Percentiles rank a stretch among this genome's conserved stretches.
phyloP scores from a whole-genome alignment of 768 basidiomycete species.

The Pseudohyphozyma bogoriensis region DNA sequence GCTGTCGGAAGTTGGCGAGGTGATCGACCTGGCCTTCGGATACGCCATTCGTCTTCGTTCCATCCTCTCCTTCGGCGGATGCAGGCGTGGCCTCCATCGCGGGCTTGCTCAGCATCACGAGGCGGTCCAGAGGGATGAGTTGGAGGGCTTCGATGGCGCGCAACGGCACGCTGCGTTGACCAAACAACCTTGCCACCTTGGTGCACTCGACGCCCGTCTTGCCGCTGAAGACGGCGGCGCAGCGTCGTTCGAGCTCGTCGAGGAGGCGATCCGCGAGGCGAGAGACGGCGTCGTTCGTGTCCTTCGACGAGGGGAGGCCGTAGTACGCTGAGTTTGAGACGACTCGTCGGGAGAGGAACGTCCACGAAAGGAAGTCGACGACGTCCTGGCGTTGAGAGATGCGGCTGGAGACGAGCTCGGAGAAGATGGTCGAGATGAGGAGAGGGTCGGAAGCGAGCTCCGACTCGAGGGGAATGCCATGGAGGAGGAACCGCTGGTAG shows the following conservation, averaged over 20 bases:
- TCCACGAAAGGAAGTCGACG: conserved; percentile 68
- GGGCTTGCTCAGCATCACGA: too few species aligned
- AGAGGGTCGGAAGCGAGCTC: conserved; percentile 45
- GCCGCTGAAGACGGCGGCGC: conserved; percentile 9
- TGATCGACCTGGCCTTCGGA: not conserved
- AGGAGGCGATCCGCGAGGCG: conserved; percentile 53
- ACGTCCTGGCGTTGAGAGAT: conserved; percentile 54
- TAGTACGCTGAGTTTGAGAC: conserved; percentile 78
- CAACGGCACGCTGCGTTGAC: not conserved
- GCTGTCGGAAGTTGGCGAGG: conserved; percentile 13
- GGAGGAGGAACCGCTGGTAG: conserved; percentile 69
- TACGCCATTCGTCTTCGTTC: not conserved
- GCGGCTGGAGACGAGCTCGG: conserved; percentile 37
- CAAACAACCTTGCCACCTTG: conserved; percentile 2
- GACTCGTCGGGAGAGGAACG: conserved; percentile 63
- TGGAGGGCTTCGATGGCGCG: conserved; percentile 21
- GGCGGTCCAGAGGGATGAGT: not conserved
- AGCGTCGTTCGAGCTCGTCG: conserved; percentile 11
- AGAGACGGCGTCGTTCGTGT: conserved; percentile 53
- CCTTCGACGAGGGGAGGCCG: conserved; percentile 33
- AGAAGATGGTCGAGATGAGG: conserved; percentile 11
- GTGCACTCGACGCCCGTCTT: conserved; percentile 6
- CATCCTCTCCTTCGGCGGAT: too few species aligned
- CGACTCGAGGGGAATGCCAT: conserved; percentile 86
- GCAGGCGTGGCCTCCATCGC: not conserved